Evolutionary conservation across 208 protist species (phyloP), one percentile per base, ranked within the genome.

Genomic region (Acanthamoeba triangularis): DNA sequence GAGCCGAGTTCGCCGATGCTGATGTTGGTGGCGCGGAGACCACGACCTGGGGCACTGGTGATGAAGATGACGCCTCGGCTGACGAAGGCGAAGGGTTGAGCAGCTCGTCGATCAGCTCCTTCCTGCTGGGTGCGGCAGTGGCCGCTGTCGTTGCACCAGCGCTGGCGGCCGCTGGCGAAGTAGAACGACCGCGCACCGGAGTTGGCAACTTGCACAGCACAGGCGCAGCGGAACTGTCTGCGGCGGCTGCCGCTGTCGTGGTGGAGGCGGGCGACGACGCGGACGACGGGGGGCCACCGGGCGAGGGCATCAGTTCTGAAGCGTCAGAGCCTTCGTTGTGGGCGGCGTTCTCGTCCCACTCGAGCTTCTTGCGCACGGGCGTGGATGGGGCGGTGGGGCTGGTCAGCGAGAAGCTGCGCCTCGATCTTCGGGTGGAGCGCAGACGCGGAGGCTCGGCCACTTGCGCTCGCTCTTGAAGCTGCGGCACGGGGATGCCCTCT

Each of bases 401-500:
- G 28, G 80, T 88, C 30, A 88, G 49, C 25, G 80, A 88, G 28
- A 88, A 63, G 49, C 80, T 88, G 30, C 80, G 80, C 23, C 47
- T 61, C 41, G 80, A 65, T 61, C 80, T 11, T 88, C 49, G 49
- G n/a, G 49, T 56, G 7, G 80, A 63, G 5, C 80, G 80, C 52
- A 88, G 23, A 30, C 80, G 80, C 41, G 80, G 80, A 33, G 80
- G 80, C 52, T 88, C 80, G 41, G 80, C 41, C 23, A n/a, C 80
- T 8, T 49, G 80, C 28, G 28, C 52, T 0, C 49, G 80, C 80
- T 88, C 72, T 16, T 82, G 72, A 6, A 82, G 30, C 30, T 30
- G 72, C 5, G 72, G 72, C 37, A 82, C 72, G 37, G 72, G 72
- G 10, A 82, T n/a, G 41, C 72, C 72, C 8, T 82, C 80, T 59